phyloP scores from a whole-genome alignment of 2,329 filamentous ascomycete species.

The Mycosphaerella arachidis region DNA sequence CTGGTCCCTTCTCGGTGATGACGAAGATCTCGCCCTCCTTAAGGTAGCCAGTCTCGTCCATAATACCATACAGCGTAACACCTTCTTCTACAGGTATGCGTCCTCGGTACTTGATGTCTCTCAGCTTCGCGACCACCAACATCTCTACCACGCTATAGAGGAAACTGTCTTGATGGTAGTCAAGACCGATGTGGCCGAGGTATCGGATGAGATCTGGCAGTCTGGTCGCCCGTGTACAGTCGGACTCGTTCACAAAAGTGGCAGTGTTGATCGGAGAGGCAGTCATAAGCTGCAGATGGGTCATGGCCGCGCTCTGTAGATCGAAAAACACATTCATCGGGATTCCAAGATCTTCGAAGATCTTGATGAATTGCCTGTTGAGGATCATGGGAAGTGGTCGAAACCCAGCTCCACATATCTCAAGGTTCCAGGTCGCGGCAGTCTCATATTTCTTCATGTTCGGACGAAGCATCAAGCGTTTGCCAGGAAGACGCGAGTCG shows the following conservation, averaged over 20 bases:
- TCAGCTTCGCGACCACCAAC: conserved; percentile 63
- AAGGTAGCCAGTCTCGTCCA: conserved; percentile 73
- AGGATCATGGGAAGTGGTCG: conserved; percentile 65
- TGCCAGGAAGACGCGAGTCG: conserved; percentile 57
- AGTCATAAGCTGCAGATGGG: conserved; percentile 57
- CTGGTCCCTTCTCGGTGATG: conserved; percentile 45
- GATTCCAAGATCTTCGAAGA: conserved; percentile 72
- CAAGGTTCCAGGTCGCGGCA: conserved; percentile 52
- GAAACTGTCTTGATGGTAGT: conserved; percentile 65
- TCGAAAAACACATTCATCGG: conserved; percentile 55
- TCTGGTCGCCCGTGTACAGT: conserved; percentile 52
- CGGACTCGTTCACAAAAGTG: conserved; percentile 59
- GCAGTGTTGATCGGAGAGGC: conserved; percentile 58
- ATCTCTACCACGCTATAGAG: conserved; percentile 67
- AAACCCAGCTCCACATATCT: conserved; percentile 67
- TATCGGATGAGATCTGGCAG: conserved; percentile 60
- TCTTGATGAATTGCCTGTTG: conserved; percentile 79
- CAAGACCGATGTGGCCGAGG: conserved; percentile 54
- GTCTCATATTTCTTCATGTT: conserved; percentile 79
- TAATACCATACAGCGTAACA: conserved; percentile 73
- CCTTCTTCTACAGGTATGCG: conserved; percentile 68
- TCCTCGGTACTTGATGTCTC: conserved; percentile 72
- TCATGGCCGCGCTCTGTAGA: conserved; percentile 60
- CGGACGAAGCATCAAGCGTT: conserved; percentile 57
- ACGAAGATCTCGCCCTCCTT: conserved; percentile 65